These are phyloP conservation scores for Lichtheimia hyalospora DNA, from an alignment of 371 early-diverging fungal species.

Conservation along the genomic window DNA sequence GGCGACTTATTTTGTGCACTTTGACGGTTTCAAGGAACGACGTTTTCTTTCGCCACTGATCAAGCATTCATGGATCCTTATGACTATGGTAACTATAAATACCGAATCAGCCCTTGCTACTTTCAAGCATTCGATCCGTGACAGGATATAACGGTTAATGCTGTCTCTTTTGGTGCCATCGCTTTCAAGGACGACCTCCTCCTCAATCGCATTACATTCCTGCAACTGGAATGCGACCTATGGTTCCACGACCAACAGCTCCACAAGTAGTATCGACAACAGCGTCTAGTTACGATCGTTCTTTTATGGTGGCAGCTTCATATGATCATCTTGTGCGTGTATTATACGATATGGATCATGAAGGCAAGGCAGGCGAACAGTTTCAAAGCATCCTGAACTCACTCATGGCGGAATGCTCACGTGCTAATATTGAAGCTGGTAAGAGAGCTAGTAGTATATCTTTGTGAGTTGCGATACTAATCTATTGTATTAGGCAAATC, in stretches of 20 bases:
- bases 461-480: background rate
- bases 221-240: background rate
- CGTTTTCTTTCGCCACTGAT: background rate
- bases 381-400: constrained; percentile 42
- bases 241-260: background rate
- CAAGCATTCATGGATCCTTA: background rate
- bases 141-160: background rate
- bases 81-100: constrained; percentile 1
- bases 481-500: constrained; percentile 52
- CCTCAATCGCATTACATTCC: background rate
- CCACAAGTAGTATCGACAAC: background rate
- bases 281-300: background rate
- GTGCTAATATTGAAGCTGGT: constrained; percentile 55
- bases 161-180: background rate
- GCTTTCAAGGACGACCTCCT: constrained; percentile 5
- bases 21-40: background rate
- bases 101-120: background rate
- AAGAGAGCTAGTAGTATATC: background rate
- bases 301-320: background rate
- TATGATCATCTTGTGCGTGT: background rate
- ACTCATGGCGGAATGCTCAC: constrained; percentile 63
- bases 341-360: background rate
- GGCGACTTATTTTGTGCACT: background rate
- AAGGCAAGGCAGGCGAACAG: constrained; percentile 19
- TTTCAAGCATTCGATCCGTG: background rate